phyloP scores from a whole-genome alignment of 352 stramenopile genomes.

The Globisporangium apiculatum region DNA sequence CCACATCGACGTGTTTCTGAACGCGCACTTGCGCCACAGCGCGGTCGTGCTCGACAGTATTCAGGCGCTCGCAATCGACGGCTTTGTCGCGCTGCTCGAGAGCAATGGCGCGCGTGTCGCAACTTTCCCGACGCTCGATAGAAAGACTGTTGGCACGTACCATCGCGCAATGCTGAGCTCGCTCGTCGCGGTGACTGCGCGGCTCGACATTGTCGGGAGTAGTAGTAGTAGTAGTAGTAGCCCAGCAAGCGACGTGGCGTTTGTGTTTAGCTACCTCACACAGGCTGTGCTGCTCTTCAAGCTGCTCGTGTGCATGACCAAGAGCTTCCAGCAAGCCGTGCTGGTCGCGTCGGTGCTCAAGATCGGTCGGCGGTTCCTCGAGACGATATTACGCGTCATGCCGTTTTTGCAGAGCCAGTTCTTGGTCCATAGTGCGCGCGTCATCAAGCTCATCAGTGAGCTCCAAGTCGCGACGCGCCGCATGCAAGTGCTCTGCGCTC shows the following conservation, averaged over 20 bases:
- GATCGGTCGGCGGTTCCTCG: conserved; percentile 39
- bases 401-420: conserved; percentile 53
- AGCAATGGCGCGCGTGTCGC: conserved; percentile 12
- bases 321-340: conserved; percentile 43
- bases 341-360: conserved; percentile 51
- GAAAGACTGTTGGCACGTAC: conserved; percentile 43
- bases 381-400: conserved; percentile 41
- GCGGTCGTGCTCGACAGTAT: conserved; percentile 35
- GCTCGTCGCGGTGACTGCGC: conserved; percentile 26
- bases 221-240: background rate
- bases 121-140: conserved; percentile 35
- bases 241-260: conserved; percentile 14
- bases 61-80: conserved; percentile 33
- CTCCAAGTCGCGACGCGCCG: conserved; percentile 52
- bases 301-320: conserved; percentile 50
- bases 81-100: conserved; percentile 36
- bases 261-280: conserved; percentile 44
- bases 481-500: conserved; percentile 56
- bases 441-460: conserved; percentile 46
- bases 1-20: conserved; percentile 31
- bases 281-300: conserved; percentile 55
- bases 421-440: conserved; percentile 25
- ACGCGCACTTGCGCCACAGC: conserved; percentile 31
- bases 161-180: conserved; percentile 42
- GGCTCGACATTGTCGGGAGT: conserved; percentile 25